phyloP scores from a whole-genome alignment of 106 monocot genomes.

The Dendrobium officinale region DNA sequence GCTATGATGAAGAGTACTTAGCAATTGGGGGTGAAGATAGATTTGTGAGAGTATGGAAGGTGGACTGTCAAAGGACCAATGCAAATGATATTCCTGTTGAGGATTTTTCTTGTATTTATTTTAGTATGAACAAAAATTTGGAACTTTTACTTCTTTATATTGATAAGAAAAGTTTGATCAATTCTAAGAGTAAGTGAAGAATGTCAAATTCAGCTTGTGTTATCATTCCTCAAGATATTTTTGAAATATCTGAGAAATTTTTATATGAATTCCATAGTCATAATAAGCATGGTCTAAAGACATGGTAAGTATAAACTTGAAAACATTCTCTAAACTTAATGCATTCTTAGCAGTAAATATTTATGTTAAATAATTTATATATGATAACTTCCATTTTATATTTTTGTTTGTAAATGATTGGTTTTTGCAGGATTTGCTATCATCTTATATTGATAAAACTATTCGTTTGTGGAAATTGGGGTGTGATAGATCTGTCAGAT shows the following conservation, averaged over 20 bases:
- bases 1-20: conserved; percentile 52
- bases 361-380: neutral
- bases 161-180: conserved; percentile 24
- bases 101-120: conserved; percentile 59
- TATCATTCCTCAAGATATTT: conserved; percentile 50
- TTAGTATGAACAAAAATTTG: conserved; percentile 34
- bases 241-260: conserved; percentile 55
- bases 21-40: conserved; percentile 84
- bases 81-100: conserved; percentile 33
- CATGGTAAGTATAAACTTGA: conserved; percentile 4
- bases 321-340: conserved; percentile 10
- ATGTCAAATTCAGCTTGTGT: conserved; percentile 55
- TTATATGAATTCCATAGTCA: conserved; percentile 67
- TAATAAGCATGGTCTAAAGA: conserved; percentile 65
- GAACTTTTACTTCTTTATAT: conserved; percentile 32
- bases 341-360: neutral
- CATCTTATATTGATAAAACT: conserved; percentile 64
- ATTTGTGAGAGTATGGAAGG: conserved; percentile 63
- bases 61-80: conserved; percentile 17
- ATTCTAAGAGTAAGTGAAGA: conserved; percentile 23
- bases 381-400: neutral
- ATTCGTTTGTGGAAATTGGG: conserved; percentile 61
- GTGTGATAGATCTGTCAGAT: conserved; percentile 31
- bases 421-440: conserved; percentile 54
- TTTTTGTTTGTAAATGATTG: conserved; percentile 5